Evolutionary conservation across 225 moss, liverwort and hornwort genomes (phyloP), one percentile per base, ranked within the genome.

Genomic region (Polytrichum formosum): DNA sequence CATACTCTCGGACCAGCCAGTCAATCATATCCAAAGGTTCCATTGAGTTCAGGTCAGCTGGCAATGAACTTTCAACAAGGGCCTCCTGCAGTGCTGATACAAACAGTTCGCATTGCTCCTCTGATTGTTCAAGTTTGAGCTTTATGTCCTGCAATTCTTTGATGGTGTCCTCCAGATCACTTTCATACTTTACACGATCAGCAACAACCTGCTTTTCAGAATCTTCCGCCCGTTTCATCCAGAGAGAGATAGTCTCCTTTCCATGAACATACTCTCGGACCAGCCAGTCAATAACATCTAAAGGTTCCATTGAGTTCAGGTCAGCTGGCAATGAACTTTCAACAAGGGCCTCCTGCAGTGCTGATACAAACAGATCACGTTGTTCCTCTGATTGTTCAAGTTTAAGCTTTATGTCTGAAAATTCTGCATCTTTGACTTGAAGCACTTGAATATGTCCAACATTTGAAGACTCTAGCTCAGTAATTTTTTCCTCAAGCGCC

Each of bases 281-380:
- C 55, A 86, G 68, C 80, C 83, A 80, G 33, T 78, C 77, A 28
- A 86, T 72, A 21, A 77, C 74, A 37, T 80, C 72, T 6, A 60
- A 9, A 8, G 77, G 56, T 30, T 69, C 67, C 66, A 63, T 59
- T 6, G 77, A 69, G 26, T 74, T 68, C 77, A 68, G 74, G 35
- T 80, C 75, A 54, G 8, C 62, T 19, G 74, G 72, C 23, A 62
- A 70, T 18, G 70, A 67, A 59, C 56, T 65, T 55, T 65, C 72
- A 17, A 18, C 55, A 1, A 86, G 64, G 25, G 53, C 46, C 19
- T 54, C 63, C 30, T 83, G 83, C 64, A 87, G 25, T 53, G 69
- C 56, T 55, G 67, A 55, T 23, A 67, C 63, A 1, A 80, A 22
- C 33, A 33, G 67, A 7, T 83, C 65, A n/a, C 70, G 75, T 25